Evolutionary conservation across 768 basidiomycete species (phyloP).

Genomic region (Megacollybia marginata): DNA sequence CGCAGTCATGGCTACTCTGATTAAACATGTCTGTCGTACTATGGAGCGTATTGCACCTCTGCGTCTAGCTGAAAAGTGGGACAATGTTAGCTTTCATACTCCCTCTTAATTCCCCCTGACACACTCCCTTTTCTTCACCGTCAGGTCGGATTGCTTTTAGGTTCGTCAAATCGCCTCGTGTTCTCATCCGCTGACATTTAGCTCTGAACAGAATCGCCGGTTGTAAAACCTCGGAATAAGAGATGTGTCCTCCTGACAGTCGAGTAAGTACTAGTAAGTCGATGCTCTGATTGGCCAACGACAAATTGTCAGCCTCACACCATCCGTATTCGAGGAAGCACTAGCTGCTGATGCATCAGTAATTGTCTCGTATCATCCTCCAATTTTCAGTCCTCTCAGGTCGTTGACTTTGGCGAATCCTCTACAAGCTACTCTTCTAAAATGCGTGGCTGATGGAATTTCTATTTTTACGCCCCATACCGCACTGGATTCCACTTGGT

Average conservation of each 20-base stretch:
- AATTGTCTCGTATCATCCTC: constrained; percentile 81
- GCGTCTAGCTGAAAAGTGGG: constrained; percentile 84
- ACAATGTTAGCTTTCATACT: constrained; percentile 62
- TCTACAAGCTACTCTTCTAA: constrained; percentile 73
- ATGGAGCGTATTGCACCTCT: constrained; percentile 87
- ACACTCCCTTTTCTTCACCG: constrained; percentile 5
- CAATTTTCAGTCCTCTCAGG: constrained; percentile 70
- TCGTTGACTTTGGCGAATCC: constrained; percentile 74
- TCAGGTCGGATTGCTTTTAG: constrained; percentile 75
- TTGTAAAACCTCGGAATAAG: constrained; percentile 26
- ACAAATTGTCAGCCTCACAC: constrained; percentile 49
- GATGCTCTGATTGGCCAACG: constrained; percentile 11
- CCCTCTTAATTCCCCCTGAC: constrained; percentile 8
- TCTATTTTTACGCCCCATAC: constrained; percentile 87
- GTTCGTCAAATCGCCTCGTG: constrained; percentile 26
- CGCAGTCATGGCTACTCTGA: constrained; percentile 10
- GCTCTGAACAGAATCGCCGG: constrained; percentile 42
- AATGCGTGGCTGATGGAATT: constrained; percentile 75
- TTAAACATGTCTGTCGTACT: constrained; percentile 52
- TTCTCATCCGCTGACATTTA: constrained; percentile 1
- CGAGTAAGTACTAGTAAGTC: constrained; percentile 36
- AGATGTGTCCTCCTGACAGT: constrained; percentile 61
- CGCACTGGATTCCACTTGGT: constrained; percentile 75
- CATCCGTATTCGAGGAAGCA: constrained; percentile 64
- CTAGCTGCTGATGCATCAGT: constrained; percentile 51